Evolutionary conservation across 768 basidiomycete genomes (phyloP), one percentile per base, ranked within the genome.

Genomic region (Epithele typhae): DNA sequence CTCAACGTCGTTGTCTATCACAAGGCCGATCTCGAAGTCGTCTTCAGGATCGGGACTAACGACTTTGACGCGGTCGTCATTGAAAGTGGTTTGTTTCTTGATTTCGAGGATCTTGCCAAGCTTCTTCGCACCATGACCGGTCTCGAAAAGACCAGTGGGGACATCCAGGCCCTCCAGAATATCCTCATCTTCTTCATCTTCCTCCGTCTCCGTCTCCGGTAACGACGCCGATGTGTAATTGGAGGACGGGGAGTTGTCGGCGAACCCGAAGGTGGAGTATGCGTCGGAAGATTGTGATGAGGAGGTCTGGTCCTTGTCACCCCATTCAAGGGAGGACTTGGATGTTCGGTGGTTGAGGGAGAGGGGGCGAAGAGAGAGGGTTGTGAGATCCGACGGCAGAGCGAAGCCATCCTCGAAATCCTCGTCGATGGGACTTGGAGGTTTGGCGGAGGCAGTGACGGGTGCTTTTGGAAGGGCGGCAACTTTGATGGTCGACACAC

Each of bases 351-450:
- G 86, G 53, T 74, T 79, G 17, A 89, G 78, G 24, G 86, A 79
- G 46, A 83, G 69, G 43, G 91, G 87, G 34, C 84, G 83, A 35
- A 93, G 81, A 17, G 90, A 92, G 42, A 93, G 78, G 59, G 78
- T 81, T 8, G 85, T 88, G 46, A 93, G 77, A 61, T 90, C 82
- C 44, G 79, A 78, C 33, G 91, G 90, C 27, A 93, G 73, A 21
- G 82, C 78, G 61, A 92, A 90, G 43, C 76, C 91, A 53, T 84
- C 82, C 64, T 93, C 90, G 52, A 91, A 81, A 57, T 92, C 90
- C 53, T 91, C 88, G 44, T 84, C 83, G 37, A 70, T 68, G 48
- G 79, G 73, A 45, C 75, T 67, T 30, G 73, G 66, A 14, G 65
- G 62, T 27, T 56, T 52, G 22, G 50, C 11, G 6, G 35, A 8